phyloP scores from a whole-genome alignment of 192 early-diverging fungal species.

The Coemansia sp. region DNA sequence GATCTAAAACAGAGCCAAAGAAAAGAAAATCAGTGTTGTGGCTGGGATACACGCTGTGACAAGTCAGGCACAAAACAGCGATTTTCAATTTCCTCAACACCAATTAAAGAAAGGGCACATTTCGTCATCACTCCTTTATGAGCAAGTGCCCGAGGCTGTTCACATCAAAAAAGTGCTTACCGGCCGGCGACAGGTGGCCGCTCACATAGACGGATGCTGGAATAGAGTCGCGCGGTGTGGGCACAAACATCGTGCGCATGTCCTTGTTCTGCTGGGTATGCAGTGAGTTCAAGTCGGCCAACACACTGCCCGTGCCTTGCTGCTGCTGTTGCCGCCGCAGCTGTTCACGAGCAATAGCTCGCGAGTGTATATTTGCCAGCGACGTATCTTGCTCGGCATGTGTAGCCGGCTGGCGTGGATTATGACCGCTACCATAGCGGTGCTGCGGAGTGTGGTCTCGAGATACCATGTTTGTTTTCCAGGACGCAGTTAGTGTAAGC shows the following conservation, averaged over 20 bases:
- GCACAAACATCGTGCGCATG: conserved; percentile 28
- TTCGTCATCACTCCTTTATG: not conserved
- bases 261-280: conserved; percentile 24
- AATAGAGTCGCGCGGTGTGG: conserved; percentile 37
- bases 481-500: too few species aligned
- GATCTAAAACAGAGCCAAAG: conserved; percentile 30
- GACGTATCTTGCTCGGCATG: not conserved
- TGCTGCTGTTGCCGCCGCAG: conserved; percentile 23
- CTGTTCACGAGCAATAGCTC: conserved; percentile 26
- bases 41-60: not conserved
- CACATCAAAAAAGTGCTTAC: conserved; percentile 27
- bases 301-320: conserved; percentile 23
- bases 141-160: not conserved
- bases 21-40: too few species aligned
- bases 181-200: conserved; percentile 50
- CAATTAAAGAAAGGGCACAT: not conserved
- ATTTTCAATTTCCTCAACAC: not conserved
- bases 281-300: conserved; percentile 35
- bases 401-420: not conserved
- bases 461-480: not conserved
- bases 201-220: conserved; percentile 45
- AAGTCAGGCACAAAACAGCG: not conserved
- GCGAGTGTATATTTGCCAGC: conserved; percentile 31
- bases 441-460: conserved; percentile 13
- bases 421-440: conserved; percentile 13